These are phyloP conservation scores for Sarcodon aspratus DNA, from an alignment of 768 basidiomycete genomes.

Conservation along the genomic window DNA sequence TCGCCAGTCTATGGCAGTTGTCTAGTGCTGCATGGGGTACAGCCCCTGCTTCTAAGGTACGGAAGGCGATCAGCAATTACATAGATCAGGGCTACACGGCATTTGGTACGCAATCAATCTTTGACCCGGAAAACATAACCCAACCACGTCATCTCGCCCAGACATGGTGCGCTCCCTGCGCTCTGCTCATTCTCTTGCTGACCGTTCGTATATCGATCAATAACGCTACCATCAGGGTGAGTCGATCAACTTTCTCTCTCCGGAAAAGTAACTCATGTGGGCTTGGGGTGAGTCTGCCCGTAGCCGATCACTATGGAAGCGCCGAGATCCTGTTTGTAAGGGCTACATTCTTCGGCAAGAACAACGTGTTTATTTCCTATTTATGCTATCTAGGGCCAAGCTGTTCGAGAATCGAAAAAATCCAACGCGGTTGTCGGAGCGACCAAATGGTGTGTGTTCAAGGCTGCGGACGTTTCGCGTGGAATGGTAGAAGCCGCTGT, in stretches of 20 bases:
- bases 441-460: conserved; percentile 84
- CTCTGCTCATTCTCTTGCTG: conserved; percentile 1
- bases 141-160: conserved; percentile 10
- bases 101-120: conserved; percentile 32
- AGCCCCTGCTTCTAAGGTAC: conserved; percentile 52
- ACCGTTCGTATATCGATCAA: conserved; percentile 14
- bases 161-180: conserved; percentile 40
- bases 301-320: conserved; percentile 83
- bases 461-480: conserved; percentile 35
- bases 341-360: conserved; percentile 4
- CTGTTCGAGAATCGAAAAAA: conserved; percentile 29
- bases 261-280: no score
- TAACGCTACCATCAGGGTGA: background rate
- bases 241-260: background rate
- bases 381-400: conserved; percentile 50
- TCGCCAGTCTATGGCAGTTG: conserved; percentile 66
- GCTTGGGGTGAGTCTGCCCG: background rate
- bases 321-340: conserved; percentile 74
- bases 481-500: conserved; percentile 50
- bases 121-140: no score
- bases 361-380: background rate
- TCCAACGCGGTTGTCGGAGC: conserved; percentile 46
- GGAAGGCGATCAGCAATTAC: conserved; percentile 55
- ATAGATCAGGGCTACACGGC: conserved; percentile 51
- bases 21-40: conserved; percentile 83